Evolutionary conservation across 108 stramenopile genomes (phyloP), one percentile per base, ranked within the genome.

Genomic region (Bacterosira constricta): DNA sequence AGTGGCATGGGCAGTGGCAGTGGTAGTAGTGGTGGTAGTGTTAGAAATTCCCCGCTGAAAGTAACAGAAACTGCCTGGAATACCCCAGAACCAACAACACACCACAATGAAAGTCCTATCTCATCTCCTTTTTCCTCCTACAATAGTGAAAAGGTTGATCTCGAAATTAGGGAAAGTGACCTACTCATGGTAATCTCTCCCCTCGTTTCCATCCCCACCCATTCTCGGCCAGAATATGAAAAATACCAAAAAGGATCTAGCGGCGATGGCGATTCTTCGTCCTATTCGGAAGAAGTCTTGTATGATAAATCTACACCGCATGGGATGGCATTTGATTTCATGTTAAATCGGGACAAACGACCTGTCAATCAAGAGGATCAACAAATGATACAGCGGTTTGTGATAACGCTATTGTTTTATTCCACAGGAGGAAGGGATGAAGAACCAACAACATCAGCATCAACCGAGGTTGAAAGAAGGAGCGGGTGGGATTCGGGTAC

Each of bases 281-380:
- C 39, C 17, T 47, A 47, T 47, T 47, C 53, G 27, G 66, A 50
- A 45, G 54, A 59, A n/a, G 29, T 79, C 21, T 49, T 74, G 6
- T 66, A 59, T 36, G 72, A 79, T 46, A 68, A 36, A 44, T 60
- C 42, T 12, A 79, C 78, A 46, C 50, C 78, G 0, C 78, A 79
- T 26, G 78, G 78, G 32, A 79, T 44, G 66, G 78, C 78, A 35
- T 79, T 67, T 41, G 66, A 79, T 68, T 79, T 73, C 38, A 38
- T 79, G 30, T 23, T 73, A 10, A 69, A 79, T 36, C 65, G 66
- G 0, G 78, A 79, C 34, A 74, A 67, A 54, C 65, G 72, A 20
- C 34, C 35, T 26, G 15, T 72, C 18, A 49, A 30, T 5, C 32
- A 35, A 20, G 65, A 73, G 26, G 64, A 79, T 37, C 45, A 35